These are phyloP conservation scores for Quercus wislizeni DNA, from an alignment of 306 rosid genomes.

Conservation along the genomic window DNA sequence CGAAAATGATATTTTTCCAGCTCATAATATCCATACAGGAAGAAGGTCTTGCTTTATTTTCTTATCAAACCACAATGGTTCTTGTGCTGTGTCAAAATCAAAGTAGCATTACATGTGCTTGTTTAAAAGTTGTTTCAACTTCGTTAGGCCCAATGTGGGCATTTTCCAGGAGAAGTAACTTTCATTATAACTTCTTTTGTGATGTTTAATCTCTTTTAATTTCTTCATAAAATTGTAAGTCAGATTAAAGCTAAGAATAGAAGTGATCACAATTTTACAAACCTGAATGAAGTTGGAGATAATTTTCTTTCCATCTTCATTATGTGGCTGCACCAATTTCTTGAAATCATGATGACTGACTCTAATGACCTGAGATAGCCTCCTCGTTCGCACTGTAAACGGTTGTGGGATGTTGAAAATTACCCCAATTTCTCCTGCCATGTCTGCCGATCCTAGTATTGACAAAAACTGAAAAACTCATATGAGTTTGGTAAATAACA, in stretches of 20 bases:
- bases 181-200: background rate
- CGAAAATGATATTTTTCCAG: constrained; percentile 10
- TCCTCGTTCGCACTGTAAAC: constrained; percentile 77
- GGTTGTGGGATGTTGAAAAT: constrained; percentile 81
- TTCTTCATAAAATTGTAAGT: background rate
- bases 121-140: background rate
- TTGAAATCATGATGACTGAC: constrained; percentile 70
- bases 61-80: background rate
- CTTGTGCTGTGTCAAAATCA: constrained; percentile 12
- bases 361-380: constrained; percentile 69
- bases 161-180: background rate
- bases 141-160: background rate
- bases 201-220: background rate
- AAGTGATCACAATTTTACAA: constrained; percentile 11
- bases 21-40: constrained; percentile 1
- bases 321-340: constrained; percentile 68
- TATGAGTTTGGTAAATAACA: constrained; percentile 24
- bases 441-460: constrained; percentile 56
- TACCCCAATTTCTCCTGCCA: constrained; percentile 81
- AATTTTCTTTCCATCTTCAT: constrained; percentile 58
- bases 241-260: background rate
- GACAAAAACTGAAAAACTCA: constrained; percentile 51
- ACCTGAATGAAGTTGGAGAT: constrained; percentile 70
- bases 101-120: constrained; percentile 6
- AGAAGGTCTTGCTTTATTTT: background rate